Base-by-base conservation (phyloP, 208 protist genomes). In the Kentomonas sorsogonicus region DNA sequence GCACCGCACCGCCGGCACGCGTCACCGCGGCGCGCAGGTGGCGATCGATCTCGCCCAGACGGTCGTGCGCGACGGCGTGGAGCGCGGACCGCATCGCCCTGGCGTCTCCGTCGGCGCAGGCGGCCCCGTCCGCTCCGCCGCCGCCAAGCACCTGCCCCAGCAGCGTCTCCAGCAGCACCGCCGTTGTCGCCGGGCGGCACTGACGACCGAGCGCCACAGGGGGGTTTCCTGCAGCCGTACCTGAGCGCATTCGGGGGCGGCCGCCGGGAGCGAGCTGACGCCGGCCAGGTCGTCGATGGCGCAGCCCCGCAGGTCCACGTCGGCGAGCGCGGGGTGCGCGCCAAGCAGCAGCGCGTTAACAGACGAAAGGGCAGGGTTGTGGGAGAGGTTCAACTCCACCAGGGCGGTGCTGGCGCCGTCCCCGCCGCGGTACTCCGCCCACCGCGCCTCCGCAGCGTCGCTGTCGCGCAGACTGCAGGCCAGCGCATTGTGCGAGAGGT, bases 401-500 rank as follows among this genome's bases (percentile, higher is more conserved):
- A 44, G 38, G 18, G 47, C 41, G 27, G 44, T 26, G 9, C 61
- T 48, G 34, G 26, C 20, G n/a, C 9, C 2, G 26, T 64, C 69
- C 3, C 61, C 53, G 13, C 7, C 44, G n/a, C 50, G 20, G 23
- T 48, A 63, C 11, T 55, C 41, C 6, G 34, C 62, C 66, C 77
- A 78, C 5, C 47, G 29, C 6, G 52, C 67, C 34, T 91, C 77
- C 62, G 83, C 77, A 16, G 53, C 45, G 38, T 89, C 76, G 44
- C 72, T 84, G 36, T 83, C 79, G 11, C 56, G 66, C n/a, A 79
- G 53, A 16, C 53, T 82, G 6, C 72, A 53, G 13, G 44, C 30
- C 1, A 94, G 61, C 40, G 63, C 59, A 59, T 94, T 94, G 61
- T 91, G 70, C 5, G 79, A 79, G 2, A 90, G 39, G 44, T 87